Conservation (phyloP, 75 land plant genomes). For the Selaginella moellendorffii region DNA sequence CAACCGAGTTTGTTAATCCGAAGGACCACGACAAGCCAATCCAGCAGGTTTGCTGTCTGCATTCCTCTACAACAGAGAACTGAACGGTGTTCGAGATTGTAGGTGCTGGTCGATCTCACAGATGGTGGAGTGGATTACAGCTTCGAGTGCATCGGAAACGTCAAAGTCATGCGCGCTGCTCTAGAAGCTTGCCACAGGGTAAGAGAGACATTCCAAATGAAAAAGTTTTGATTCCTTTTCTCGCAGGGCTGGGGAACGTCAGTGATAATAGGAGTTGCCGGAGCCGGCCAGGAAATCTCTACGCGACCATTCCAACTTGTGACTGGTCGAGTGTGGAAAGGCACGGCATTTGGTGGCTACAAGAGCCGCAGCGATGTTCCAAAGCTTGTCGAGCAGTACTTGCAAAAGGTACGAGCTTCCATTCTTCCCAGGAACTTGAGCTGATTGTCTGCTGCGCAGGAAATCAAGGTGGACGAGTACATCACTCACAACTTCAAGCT, state of each 20-base stretch:
- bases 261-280: conserved; percentile 91
- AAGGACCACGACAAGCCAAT: conserved; percentile 30
- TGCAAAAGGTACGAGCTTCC: conserved; percentile 68
- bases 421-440: too few relatives aligned
- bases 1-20: conserved; percentile 49
- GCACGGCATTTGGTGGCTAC: conserved; percentile 96
- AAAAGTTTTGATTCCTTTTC: neutral
- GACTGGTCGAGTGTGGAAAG: conserved; percentile 98
- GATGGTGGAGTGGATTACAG: neutral
- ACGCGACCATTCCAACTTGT: conserved; percentile 90
- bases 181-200: conserved; percentile 89
- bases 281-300: conserved; percentile 83
- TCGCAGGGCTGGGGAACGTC: conserved; percentile 92
- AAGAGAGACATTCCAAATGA: too few relatives aligned
- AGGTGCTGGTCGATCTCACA: neutral
- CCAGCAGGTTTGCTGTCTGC: conserved; percentile 32
- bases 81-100: neutral
- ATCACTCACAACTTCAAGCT: conserved; percentile 66
- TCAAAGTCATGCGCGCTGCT: conserved; percentile 66
- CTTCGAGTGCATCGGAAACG: conserved; percentile 12
- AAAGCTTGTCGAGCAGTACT: conserved; percentile 82
- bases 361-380: conserved; percentile 96
- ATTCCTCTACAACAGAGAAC: neutral
- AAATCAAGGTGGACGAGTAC: conserved; percentile 92
- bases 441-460: too few relatives aligned